phyloP scores from a whole-genome alignment of 2,329 filamentous ascomycete species.

The Chrysoporthe austroafricana region DNA sequence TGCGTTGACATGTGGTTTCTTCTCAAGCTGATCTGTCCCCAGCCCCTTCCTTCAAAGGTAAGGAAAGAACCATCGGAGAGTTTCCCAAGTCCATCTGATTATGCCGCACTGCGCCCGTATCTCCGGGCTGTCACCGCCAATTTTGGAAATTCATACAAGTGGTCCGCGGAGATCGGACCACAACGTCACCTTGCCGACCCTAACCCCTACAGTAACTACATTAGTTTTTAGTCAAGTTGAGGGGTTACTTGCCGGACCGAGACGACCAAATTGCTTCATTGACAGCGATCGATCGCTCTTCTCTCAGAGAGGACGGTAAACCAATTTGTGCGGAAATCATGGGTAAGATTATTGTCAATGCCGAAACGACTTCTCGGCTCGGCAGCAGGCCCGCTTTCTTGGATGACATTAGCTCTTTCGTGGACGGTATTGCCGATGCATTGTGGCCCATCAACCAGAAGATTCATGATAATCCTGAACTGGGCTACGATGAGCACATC shows the following conservation, averaged over 20 bases:
- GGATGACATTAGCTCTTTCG: slow-evolving; percentile 42
- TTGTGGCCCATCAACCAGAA: slow-evolving; percentile 52
- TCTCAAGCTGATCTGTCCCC: too few relatives aligned
- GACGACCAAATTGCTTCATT: not conserved
- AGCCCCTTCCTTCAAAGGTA: too few relatives aligned
- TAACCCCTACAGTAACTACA: not conserved
- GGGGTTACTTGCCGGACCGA: not conserved
- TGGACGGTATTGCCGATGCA: slow-evolving; percentile 43
- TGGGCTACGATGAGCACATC: slow-evolving; percentile 51
- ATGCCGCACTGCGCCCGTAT: too few relatives aligned
- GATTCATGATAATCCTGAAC: slow-evolving; percentile 56
- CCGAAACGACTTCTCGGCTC: not conserved
- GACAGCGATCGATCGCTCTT: not conserved
- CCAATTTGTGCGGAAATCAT: not conserved
- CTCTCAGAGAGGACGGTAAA: not conserved
- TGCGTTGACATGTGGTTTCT: too few relatives aligned
- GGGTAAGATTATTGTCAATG: not conserved
- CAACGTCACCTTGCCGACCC: not conserved
- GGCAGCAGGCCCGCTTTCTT: slow-evolving; percentile 32
- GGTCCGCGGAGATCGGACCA: too few relatives aligned
- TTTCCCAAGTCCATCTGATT: too few relatives aligned
- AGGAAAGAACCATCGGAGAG: too few relatives aligned
- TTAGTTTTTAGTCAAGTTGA: too few relatives aligned
- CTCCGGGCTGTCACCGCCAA: too few relatives aligned
- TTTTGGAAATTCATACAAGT: too few relatives aligned